Conservation (phyloP, 2,329 filamentous ascomycete genomes). For the Fusarium redolens region DNA sequence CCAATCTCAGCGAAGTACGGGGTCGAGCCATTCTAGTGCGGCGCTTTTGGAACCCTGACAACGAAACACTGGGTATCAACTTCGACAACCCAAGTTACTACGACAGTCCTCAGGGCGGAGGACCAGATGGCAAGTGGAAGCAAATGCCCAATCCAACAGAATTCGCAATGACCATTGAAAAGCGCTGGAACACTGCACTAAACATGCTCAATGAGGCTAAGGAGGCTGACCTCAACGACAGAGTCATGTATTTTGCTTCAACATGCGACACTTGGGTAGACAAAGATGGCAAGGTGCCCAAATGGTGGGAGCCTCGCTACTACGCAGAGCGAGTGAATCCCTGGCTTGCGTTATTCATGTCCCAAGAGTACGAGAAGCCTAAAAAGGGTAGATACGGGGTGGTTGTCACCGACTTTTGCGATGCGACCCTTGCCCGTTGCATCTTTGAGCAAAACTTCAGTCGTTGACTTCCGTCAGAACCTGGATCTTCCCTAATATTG, state of each 20-base stretch:
- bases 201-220: background rate
- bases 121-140: background rate
- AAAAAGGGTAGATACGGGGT: background rate
- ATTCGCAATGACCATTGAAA: background rate
- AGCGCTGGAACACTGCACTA: background rate
- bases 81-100: background rate
- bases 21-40: background rate
- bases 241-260: background rate
- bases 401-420: background rate
- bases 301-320: background rate
- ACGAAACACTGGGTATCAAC: background rate
- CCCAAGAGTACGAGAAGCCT: background rate
- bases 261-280: background rate
- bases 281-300: background rate
- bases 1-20: background rate
- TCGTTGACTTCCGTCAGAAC: background rate
- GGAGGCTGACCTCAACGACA: background rate
- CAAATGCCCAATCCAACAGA: background rate
- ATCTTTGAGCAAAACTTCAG: background rate
- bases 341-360: background rate
- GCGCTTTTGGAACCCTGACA: background rate
- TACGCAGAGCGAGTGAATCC: background rate
- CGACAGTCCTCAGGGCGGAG: accelerated
- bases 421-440: too few species aligned
- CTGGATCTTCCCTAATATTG: too few species aligned